A percentile compares a stretch with the other conserved stretches of the same genome.
These are phyloP conservation scores for Xylaria bambusicola DNA, from an alignment of 495 filamentous ascomycete species.

Conservation along the genomic window DNA sequence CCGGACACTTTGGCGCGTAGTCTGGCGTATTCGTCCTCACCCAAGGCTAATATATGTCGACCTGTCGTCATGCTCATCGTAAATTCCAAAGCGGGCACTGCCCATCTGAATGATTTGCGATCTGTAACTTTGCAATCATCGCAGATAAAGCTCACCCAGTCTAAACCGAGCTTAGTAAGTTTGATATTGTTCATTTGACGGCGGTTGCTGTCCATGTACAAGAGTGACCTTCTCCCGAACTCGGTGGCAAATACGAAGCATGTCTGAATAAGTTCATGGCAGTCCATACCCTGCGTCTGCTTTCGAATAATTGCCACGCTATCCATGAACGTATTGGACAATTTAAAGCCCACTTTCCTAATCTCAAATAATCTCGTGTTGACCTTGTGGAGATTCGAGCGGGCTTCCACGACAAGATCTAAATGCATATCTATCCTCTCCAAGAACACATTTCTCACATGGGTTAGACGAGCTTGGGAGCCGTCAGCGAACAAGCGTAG, in stretches of 20 bases:
- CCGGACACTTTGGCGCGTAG: slow-evolving; percentile 88
- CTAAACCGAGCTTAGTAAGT: slow-evolving; percentile 85
- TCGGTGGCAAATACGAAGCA: slow-evolving; percentile 98
- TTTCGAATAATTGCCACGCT: slow-evolving; percentile 89
- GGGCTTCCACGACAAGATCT: slow-evolving; percentile 84
- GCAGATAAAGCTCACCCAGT: slow-evolving; percentile 97
- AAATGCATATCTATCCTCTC: slow-evolving; percentile 78
- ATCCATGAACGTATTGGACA: slow-evolving; percentile 99
- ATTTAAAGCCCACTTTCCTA: slow-evolving; percentile 90
- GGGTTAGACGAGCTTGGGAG: slow-evolving; percentile 73
- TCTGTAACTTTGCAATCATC: slow-evolving; percentile 96
- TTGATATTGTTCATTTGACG: slow-evolving; percentile 95
- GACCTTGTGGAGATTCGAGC: slow-evolving; percentile 90
- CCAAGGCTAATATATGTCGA: slow-evolving; percentile 83
- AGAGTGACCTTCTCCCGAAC: slow-evolving; percentile 89
- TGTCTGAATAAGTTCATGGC: slow-evolving; percentile 95
- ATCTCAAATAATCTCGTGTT: slow-evolving; percentile 91
- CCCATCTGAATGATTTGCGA: slow-evolving; percentile 94
- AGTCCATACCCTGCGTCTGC: slow-evolving; percentile 81
- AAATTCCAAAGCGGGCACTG: slow-evolving; percentile 91
- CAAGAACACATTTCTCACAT: slow-evolving; percentile 73
- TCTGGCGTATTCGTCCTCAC: slow-evolving; percentile 78
- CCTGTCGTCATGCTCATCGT: slow-evolving; percentile 96
- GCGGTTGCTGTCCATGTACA: slow-evolving; percentile 91
- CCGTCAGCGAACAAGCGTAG: slow-evolving; percentile 89